phyloP scores from a whole-genome alignment of 352 stramenopile species.

The Pythium rishiriense region DNA sequence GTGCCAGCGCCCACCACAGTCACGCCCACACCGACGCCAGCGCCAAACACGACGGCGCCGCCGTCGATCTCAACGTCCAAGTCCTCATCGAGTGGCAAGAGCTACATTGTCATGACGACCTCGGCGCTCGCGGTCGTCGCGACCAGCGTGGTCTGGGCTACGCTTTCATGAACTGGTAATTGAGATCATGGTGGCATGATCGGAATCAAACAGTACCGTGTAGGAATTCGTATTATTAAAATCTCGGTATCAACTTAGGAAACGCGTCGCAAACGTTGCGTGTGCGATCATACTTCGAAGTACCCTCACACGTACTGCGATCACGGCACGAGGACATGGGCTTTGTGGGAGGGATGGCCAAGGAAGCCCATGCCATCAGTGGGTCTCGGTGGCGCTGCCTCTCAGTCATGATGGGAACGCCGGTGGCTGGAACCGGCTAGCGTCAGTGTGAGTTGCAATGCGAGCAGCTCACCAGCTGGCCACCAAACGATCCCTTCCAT shows the following conservation, averaged over 20 bases:
- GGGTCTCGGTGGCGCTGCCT: background rate
- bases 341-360: no score
- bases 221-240: no score
- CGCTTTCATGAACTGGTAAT: background rate
- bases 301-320: no score
- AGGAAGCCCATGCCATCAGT: no score
- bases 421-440: constrained; percentile 3
- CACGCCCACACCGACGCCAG: background rate
- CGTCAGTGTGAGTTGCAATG: background rate
- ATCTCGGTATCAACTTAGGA: no score
- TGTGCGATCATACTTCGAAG: no score
- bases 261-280: no score
- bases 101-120: background rate
- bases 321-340: no score
- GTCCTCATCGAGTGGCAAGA: background rate
- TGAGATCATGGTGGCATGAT: no score
- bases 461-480: constrained; percentile 4
- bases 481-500: background rate
- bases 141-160: background rate
- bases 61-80: constrained; percentile 2
- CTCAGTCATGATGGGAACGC: no score
- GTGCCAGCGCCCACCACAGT: background rate
- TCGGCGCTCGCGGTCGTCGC: background rate
- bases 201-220: no score
- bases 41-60: background rate